Base-by-base conservation (phyloP, 768 basidiomycete genomes). In the Pulveroboletus ravenelii region DNA sequence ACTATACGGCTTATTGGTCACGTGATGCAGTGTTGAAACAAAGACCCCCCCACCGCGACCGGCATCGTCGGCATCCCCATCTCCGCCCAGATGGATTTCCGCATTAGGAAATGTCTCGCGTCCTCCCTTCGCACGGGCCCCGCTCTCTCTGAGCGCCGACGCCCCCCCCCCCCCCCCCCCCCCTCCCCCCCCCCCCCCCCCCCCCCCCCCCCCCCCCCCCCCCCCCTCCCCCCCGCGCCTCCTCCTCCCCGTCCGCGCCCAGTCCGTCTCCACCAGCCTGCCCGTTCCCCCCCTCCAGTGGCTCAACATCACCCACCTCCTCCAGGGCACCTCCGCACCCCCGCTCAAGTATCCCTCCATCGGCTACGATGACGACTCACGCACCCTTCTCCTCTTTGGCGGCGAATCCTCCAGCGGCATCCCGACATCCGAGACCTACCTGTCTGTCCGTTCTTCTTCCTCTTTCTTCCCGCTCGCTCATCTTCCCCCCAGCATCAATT, bases 271-370 rank as follows among this genome's bases (percentile, higher is more conserved):
- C 14, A 80, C 78, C 2, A 66, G 57, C 54, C 77, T 74, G 34
- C 72, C 81, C 18, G 60, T 72, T 5, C 72, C 71, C 8, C 71
- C 70, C n/a, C 57, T 68, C 10, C 69, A 70, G 53, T 86, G 83
- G 89, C 79, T 91, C 63, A 87, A 88, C 65, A 70, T 90, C 58
- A 78, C 84, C 5, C 53, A 56, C 56, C 70, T 81, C 46, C 70
- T 86, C 38, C 69, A 67, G 29, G 85, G 86, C 30, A 64, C 83
- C 1, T 48, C 78, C 5, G 66, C 72, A 2, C 80, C 85, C 7
- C 82, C 83, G 7, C 74, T 89, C 56, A 85, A 81, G 65, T 83
- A 87, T 59, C 80, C 86, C 7, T 76, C 84, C 31, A 81, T 91
- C 56, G 89, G 86, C 13, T 76, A 72, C 61, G 67, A 72, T 59